Conservation (phyloP, 2,329 filamentous ascomycete species). For the Stagonosporopsis chrysanthemi region DNA sequence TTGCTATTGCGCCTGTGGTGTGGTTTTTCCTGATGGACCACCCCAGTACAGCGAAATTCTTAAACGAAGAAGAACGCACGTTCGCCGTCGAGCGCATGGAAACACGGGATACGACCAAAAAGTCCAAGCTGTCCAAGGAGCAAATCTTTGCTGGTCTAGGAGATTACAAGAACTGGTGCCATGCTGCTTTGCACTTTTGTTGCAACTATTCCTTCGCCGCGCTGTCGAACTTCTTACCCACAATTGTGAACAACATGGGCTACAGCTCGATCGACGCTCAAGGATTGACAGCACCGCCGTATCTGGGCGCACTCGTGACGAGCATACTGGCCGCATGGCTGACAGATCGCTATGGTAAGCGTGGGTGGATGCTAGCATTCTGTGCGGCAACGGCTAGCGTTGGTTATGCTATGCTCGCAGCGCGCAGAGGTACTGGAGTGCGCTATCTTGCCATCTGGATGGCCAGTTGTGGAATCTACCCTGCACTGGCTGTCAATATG, state of each 20-base stretch:
- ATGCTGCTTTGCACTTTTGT: neutral
- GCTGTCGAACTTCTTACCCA: neutral
- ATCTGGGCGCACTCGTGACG: neutral
- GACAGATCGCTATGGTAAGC: neutral
- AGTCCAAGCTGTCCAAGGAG: neutral
- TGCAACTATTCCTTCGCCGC: slow-evolving; percentile 3
- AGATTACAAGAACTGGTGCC: neutral
- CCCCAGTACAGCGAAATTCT: neutral
- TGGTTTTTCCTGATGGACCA: neutral
- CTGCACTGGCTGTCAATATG: neutral
- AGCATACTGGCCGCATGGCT: neutral
- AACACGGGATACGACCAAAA: neutral
- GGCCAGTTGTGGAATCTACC: neutral
- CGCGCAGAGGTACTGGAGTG: neutral
- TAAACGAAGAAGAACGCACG: neutral
- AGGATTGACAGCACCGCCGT: neutral
- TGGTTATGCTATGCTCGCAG: neutral
- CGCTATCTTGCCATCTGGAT: neutral
- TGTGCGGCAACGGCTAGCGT: neutral
- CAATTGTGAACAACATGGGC: neutral
- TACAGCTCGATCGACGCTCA: neutral
- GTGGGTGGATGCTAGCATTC: neutral
- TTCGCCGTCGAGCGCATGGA: neutral
- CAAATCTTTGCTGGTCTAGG: slow-evolving; percentile 11
- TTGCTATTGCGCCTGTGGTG: neutral